phyloP scores from a whole-genome alignment of 2,329 filamentous ascomycete genomes.

The Pseudogymnoascus sp. region DNA sequence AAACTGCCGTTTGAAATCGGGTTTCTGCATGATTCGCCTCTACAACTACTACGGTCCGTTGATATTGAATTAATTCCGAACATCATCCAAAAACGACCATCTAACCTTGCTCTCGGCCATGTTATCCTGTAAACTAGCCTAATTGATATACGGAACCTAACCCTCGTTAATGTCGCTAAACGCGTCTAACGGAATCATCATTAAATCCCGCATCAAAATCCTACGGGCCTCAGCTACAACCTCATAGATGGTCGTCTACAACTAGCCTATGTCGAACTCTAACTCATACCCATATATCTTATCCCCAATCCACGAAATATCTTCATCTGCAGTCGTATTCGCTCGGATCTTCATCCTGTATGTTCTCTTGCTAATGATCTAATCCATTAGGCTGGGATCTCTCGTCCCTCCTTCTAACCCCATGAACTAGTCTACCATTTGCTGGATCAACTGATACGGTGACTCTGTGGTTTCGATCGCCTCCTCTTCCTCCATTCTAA shows the following conservation, averaged over 20 bases:
- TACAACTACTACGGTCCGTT: background rate
- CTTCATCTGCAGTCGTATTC: background rate
- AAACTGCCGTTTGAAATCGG: background rate
- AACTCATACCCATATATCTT: background rate
- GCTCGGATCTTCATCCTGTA: conserved; percentile 28
- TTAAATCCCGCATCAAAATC: background rate
- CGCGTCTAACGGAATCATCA: background rate
- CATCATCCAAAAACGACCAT: background rate
- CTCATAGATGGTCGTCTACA: background rate
- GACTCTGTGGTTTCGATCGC: background rate
- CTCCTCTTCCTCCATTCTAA: background rate
- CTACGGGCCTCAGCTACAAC: background rate
- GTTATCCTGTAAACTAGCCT: background rate
- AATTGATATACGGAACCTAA: background rate
- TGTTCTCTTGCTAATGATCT: conserved; percentile 3
- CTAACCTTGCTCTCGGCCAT: background rate
- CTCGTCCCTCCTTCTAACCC: background rate
- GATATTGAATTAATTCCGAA: background rate
- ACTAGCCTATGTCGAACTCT: background rate
- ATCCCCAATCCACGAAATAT: background rate
- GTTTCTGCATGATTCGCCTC: background rate
- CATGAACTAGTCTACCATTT: background rate
- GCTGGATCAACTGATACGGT: background rate
- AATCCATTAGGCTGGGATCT: background rate
- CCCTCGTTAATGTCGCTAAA: background rate